These are phyloP conservation scores for Verruconis gallopava DNA, from an alignment of 2,329 filamentous ascomycete species.

Conservation along the genomic window DNA sequence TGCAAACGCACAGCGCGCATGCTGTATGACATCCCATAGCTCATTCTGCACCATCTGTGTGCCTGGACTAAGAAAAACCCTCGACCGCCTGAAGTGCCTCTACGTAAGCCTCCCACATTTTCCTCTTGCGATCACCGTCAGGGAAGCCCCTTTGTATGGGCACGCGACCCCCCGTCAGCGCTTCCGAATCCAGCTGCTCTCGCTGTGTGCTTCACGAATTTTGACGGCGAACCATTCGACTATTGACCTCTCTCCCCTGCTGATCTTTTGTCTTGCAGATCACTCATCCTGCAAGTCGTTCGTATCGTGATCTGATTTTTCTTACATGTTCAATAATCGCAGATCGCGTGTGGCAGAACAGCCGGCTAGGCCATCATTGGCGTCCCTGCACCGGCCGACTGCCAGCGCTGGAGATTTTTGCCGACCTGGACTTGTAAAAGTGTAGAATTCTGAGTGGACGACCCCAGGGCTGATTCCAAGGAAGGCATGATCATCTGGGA, in stretches of 20 bases:
- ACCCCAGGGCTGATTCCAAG: constrained; percentile 47
- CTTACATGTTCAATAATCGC: constrained; percentile 40
- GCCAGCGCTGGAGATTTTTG: constrained; percentile 50
- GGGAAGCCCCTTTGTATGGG: constrained; percentile 46
- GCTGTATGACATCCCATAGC: too few species aligned
- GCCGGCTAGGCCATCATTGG: constrained; percentile 54
- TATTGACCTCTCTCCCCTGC: constrained; percentile 48
- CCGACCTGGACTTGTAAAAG: constrained; percentile 53
- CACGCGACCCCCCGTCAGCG: constrained; percentile 44
- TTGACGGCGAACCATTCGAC: constrained; percentile 48
- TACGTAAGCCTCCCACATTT: constrained; percentile 18
- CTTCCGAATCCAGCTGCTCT: constrained; percentile 46
- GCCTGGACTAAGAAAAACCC: background rate
- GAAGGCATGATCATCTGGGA: constrained; percentile 51
- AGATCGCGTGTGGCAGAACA: constrained; percentile 51
- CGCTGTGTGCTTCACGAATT: constrained; percentile 51
- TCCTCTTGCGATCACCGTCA: constrained; percentile 45
- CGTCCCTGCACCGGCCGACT: constrained; percentile 51
- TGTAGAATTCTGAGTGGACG: constrained; percentile 44
- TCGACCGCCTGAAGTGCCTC: constrained; percentile 6
- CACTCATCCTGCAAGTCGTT: constrained; percentile 9
- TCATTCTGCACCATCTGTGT: too few species aligned
- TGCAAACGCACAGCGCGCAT: too few species aligned
- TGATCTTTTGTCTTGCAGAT: constrained; percentile 49
- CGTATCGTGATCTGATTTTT: constrained; percentile 10